Base-by-base conservation (phyloP, 257 asterid genomes). In the Ophiorrhiza pumila region DNA sequence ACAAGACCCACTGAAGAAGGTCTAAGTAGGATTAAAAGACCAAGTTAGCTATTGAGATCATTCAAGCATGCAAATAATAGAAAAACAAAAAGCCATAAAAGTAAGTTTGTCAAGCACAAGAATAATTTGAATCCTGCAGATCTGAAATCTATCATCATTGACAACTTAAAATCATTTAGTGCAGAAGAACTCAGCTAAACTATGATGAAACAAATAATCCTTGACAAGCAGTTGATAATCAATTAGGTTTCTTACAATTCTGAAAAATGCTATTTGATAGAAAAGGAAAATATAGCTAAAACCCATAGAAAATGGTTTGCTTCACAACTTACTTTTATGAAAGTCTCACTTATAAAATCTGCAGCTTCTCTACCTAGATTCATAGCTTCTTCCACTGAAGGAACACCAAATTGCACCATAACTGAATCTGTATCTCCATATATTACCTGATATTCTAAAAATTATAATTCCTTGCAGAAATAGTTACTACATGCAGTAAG, bases 351-450 rank as follows among this genome's bases (percentile, higher is more conserved):
- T 60, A 95, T 95, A 75, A 78, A 78, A 70, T 90, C 99, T 78
- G 98, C 99, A 80, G 99, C 99, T 80, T 92, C 98, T 86, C 90
- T 90, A 47, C 99, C 99, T 81, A 95, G 83, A 45, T 77, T 77
- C 99, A 95, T 95, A 71, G 99, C 96, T 85, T 81, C 96, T 80
- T 92, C 97, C 60, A 95, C 96, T 8, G 93, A 75, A 74, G 97
- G 69, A 77, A 92, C 97, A 72, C 99, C 96, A 84, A 95, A 95
- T 74, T 92, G 97, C 89, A 95, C 99, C 99, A 95, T 95, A 64
- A 95, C 97, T 52, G 99, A 95, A 83, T 95, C 99, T 53, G 99
- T 95, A 85, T 95, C 99, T 76, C 99, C 99, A 84, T 95, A 95
- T 83, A 95, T 92, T 82, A 95, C 87, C 99, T 92, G 85, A 70